Evolutionary conservation across 257 asterid genomes (phyloP), one percentile per base, ranked within the genome.

Genomic region (Schizonepeta tenuifolia): DNA sequence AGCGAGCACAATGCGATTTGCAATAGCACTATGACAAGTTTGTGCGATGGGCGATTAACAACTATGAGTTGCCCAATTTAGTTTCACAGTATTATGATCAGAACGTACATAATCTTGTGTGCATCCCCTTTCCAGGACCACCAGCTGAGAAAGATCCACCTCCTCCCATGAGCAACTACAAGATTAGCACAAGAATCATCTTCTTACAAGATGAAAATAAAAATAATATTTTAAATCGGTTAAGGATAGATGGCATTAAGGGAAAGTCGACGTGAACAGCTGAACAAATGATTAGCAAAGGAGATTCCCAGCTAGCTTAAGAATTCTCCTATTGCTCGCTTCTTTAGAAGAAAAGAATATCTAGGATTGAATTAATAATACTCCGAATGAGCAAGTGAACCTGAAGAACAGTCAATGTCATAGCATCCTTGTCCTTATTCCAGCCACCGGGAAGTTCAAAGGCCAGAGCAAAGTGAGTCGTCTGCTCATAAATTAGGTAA

Each of bases 111-210:
- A 91, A 84, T 87, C 97, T 87, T 50, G 97, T 89, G 78, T 89
- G 81, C 99, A 94, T 89, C 70, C 97, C 99, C 83, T 94, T 94
- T 76, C 97, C 99, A 78, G 97, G 99, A 80, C 99, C 99, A 49
- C 99, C 99, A 72, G 98, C 93, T 14, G 97, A 91, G 86, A 94
- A 94, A 58, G 98, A 94, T 75, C 98, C 97, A 68, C 98, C 99
- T 79, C 99, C 99, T 43, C 99, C 99, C 97, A 94, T 87, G 51
- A 94, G 97, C 95, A 91, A 83, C 99, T 94, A 80, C 68, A 65
- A 63, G 72, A 57, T 75, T 65, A 58, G 65, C 17, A 84, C 56
- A 66, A 67, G 76, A 46, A 65, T 68, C 28, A 49, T 55, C 62
- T 49, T 73, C 73, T 55, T 57, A 46, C n/a, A 67, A 49, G 61